Conservation (phyloP, 1,284 basidiomycete genomes). For the Cutaneotrichosporon spelunceum region DNA sequence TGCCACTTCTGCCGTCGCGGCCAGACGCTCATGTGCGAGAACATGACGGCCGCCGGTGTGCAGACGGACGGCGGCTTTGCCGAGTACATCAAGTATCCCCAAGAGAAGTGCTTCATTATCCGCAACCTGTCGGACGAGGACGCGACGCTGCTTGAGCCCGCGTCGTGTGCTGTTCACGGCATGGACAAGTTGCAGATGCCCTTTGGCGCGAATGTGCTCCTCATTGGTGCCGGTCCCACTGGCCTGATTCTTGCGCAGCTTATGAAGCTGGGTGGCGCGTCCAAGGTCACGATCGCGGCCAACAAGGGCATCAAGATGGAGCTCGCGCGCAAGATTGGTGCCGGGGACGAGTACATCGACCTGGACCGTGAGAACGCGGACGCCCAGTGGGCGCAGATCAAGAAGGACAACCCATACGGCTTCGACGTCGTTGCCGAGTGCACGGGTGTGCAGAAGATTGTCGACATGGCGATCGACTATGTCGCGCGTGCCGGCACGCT, state of each 20-base stretch:
- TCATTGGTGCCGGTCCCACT: constrained; percentile 63
- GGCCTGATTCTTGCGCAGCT: constrained; percentile 82
- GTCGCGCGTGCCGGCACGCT: constrained; percentile 61
- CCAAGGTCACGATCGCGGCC: constrained; percentile 70
- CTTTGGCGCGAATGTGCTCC: constrained; percentile 71
- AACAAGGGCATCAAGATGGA: constrained; percentile 83
- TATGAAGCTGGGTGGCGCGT: constrained; percentile 74
- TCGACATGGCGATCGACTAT: constrained; percentile 75
- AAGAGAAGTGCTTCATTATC: constrained; percentile 75
- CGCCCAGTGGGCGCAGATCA: constrained; percentile 73
- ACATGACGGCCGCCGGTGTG: constrained; percentile 72
- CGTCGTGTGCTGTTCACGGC: constrained; percentile 82
- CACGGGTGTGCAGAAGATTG: constrained; percentile 75
- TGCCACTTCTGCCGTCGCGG: constrained; percentile 83
- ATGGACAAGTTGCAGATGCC: constrained; percentile 74
- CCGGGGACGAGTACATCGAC: constrained; percentile 76
- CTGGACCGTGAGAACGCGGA: constrained; percentile 70
- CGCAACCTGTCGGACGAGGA: constrained; percentile 81
- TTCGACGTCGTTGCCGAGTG: constrained; percentile 87
- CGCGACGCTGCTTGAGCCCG: constrained; percentile 80
- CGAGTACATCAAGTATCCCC: constrained; percentile 69
- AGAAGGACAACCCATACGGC: constrained; percentile 73
- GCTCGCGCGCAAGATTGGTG: constrained; percentile 69
- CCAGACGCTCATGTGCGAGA: constrained; percentile 68
- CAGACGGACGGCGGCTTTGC: constrained; percentile 78